phyloP scores from a whole-genome alignment of 2,329 filamentous ascomycete genomes.

The Stylonectria norvegica region DNA sequence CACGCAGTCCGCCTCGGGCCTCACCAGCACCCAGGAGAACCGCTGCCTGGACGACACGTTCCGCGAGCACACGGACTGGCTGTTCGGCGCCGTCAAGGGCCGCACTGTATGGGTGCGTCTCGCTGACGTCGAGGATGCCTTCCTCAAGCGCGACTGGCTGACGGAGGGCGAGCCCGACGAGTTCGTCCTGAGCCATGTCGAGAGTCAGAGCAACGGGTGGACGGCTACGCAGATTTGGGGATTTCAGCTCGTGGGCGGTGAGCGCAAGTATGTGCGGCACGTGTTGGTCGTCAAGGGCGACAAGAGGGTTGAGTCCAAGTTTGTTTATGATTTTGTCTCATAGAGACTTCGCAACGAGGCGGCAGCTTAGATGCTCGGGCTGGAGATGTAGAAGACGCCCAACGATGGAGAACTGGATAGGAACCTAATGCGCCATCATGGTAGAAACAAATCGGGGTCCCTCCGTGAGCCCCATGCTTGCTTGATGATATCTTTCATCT shows the following conservation, averaged over 20 bases:
- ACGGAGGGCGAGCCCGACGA: constrained; percentile 58
- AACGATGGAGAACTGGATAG: too few relatives aligned
- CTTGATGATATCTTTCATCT: too few relatives aligned
- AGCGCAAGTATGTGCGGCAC: constrained; percentile 52
- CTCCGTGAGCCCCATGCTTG: too few relatives aligned
- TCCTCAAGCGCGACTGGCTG: constrained; percentile 57
- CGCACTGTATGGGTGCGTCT: constrained; percentile 49
- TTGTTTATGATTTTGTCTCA: constrained; percentile 58
- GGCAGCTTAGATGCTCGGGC: too few relatives aligned
- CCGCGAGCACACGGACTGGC: constrained; percentile 70
- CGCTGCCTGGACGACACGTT: constrained; percentile 49
- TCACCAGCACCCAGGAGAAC: constrained; percentile 60
- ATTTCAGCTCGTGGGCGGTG: constrained; percentile 52
- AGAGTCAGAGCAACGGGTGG: constrained; percentile 52
- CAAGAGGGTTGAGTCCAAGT: constrained; percentile 47
- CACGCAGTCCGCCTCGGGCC: constrained; percentile 68
- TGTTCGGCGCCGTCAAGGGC: constrained; percentile 72
- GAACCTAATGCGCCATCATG: too few relatives aligned
- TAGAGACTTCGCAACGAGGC: too few relatives aligned
- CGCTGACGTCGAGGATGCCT: constrained; percentile 52
- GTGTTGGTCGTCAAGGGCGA: constrained; percentile 50
- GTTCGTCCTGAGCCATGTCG: constrained; percentile 62
- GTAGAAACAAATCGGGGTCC: too few relatives aligned
- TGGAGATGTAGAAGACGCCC: too few relatives aligned
- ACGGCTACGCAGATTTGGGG: constrained; percentile 58